Evolutionary conservation across 352 stramenopile genomes (phyloP).

Genomic region (Phytopythium mirpurense): DNA sequence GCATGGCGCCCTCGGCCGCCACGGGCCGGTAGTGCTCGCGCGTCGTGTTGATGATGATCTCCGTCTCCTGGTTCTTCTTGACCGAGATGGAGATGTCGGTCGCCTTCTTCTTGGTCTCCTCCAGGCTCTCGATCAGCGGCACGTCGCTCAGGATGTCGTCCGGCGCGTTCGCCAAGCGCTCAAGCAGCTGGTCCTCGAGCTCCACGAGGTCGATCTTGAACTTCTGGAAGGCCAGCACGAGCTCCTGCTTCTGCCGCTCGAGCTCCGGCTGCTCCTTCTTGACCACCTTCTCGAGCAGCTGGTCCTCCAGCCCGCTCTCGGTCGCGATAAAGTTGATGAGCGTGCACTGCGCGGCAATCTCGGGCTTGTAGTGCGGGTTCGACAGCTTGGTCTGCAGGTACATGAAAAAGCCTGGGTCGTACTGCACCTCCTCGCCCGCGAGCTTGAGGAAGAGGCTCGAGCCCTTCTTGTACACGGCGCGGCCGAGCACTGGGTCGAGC

Average conservation of each 20-base stretch:
- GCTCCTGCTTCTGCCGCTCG: conserved; percentile 91
- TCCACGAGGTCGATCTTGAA: conserved; percentile 97
- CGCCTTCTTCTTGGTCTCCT: conserved; percentile 95
- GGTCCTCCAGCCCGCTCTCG: conserved; percentile 94
- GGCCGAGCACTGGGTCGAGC: conserved; percentile 93
- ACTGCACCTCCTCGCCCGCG: conserved; percentile 95
- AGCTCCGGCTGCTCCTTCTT: conserved; percentile 94
- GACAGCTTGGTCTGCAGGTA: conserved; percentile 97
- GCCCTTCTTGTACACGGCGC: conserved; percentile 96
- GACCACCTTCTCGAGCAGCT: conserved; percentile 95
- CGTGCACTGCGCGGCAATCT: conserved; percentile 95
- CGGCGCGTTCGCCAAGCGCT: conserved; percentile 93
- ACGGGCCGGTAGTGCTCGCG: conserved; percentile 93
- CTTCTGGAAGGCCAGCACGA: conserved; percentile 90
- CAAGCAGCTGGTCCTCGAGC: conserved; percentile 94
- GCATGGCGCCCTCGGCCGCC: conserved; percentile 94
- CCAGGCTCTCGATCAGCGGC: conserved; percentile 94
- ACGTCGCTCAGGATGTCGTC: conserved; percentile 97
- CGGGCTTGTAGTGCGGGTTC: conserved; percentile 98
- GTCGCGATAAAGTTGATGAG: conserved; percentile 99
- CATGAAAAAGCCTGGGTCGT: conserved; percentile 95
- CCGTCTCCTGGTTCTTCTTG: conserved; percentile 92
- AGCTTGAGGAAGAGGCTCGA: conserved; percentile 93
- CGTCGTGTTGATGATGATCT: conserved; percentile 94
- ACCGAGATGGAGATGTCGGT: conserved; percentile 95